phyloP scores from a whole-genome alignment of 805 yeast species.

The Saccharomycopsis sp. region DNA sequence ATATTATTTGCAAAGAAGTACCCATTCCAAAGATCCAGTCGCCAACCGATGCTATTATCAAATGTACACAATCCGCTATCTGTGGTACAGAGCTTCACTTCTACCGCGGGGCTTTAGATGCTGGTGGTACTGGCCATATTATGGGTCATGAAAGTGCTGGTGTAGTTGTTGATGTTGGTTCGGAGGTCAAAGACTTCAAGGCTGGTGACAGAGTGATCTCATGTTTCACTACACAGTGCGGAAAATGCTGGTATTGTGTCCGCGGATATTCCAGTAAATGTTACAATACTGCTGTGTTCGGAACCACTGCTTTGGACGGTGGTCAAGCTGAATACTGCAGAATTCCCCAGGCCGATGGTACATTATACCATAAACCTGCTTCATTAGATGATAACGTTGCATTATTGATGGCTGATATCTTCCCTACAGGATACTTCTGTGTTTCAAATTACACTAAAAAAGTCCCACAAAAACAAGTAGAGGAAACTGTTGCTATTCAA shows the following conservation, averaged over 20 bases:
- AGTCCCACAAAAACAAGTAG: slow-evolving; percentile 30
- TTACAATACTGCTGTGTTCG: slow-evolving; percentile 48
- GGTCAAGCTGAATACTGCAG: slow-evolving; percentile 58
- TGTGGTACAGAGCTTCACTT: slow-evolving; percentile 53
- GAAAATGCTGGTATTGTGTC: slow-evolving; percentile 51
- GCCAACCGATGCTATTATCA: slow-evolving; percentile 40
- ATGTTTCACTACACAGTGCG: slow-evolving; percentile 52
- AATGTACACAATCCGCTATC: slow-evolving; percentile 41
- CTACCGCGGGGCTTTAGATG: slow-evolving; percentile 44
- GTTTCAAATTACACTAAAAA: slow-evolving; percentile 43
- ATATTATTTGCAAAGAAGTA: slow-evolving; percentile 34
- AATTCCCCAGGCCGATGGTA: slow-evolving; percentile 50
- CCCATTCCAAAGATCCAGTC: slow-evolving; percentile 35
- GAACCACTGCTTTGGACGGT: slow-evolving; percentile 50
- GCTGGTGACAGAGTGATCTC: slow-evolving; percentile 43
- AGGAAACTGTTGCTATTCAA: slow-evolving; percentile 39
- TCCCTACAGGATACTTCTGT: slow-evolving; percentile 58
- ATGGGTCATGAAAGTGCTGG: slow-evolving; percentile 50
- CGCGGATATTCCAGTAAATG: slow-evolving; percentile 52
- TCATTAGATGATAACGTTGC: slow-evolving; percentile 38
- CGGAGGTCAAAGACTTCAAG: slow-evolving; percentile 29
- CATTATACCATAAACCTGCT: slow-evolving; percentile 40
- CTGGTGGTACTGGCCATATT: slow-evolving; percentile 34
- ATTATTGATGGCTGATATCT: slow-evolving; percentile 56
- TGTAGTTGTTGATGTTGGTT: slow-evolving; percentile 36